Conservation (phyloP, 805 yeast species). For the Millerozyma miso region DNA sequence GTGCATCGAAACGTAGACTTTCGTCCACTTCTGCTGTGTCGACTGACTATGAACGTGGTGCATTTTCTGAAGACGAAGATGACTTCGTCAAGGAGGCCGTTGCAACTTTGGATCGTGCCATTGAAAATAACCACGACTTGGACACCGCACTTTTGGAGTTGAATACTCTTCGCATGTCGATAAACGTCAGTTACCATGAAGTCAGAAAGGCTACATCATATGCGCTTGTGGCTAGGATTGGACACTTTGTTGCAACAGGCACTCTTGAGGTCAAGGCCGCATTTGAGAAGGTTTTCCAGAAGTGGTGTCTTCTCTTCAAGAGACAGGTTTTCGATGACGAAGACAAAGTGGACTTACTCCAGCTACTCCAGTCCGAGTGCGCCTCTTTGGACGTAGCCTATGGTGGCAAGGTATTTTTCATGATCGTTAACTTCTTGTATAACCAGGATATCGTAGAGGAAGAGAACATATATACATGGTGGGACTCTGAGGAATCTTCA, state of each 20-base stretch:
- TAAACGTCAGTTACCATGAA: constrained; percentile 93
- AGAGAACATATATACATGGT: constrained; percentile 77
- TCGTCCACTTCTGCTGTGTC: constrained; percentile 35
- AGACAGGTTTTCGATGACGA: constrained; percentile 80
- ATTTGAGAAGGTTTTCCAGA: constrained; percentile 63
- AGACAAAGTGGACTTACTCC: constrained; percentile 73
- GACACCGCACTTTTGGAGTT: constrained; percentile 91
- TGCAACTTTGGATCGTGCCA: constrained; percentile 88
- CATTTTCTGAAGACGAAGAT: constrained; percentile 42
- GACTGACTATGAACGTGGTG: constrained; percentile 46
- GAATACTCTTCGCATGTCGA: constrained; percentile 93
- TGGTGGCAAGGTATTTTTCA: constrained; percentile 47
- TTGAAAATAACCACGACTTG: constrained; percentile 86
- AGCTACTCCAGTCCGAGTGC: constrained; percentile 46
- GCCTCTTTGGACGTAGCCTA: constrained; percentile 32
- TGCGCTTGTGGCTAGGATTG: constrained; percentile 66
- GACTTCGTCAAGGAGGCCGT: constrained; percentile 86
- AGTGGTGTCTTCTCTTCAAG: constrained; percentile 78
- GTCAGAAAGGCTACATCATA: constrained; percentile 77
- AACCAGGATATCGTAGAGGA: constrained; percentile 82
- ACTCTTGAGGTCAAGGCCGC: constrained; percentile 78
- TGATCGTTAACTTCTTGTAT: constrained; percentile 59
- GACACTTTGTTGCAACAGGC: constrained; percentile 71
- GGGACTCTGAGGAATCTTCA: constrained; percentile 45
- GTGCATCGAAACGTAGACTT: constrained; percentile 27